A percentile compares a stretch with the other conserved stretches of the same genome.
These are phyloP conservation scores for Carpediemonas membranifera DNA, from an alignment of 78 protist genomes.

Conservation along the genomic window DNA sequence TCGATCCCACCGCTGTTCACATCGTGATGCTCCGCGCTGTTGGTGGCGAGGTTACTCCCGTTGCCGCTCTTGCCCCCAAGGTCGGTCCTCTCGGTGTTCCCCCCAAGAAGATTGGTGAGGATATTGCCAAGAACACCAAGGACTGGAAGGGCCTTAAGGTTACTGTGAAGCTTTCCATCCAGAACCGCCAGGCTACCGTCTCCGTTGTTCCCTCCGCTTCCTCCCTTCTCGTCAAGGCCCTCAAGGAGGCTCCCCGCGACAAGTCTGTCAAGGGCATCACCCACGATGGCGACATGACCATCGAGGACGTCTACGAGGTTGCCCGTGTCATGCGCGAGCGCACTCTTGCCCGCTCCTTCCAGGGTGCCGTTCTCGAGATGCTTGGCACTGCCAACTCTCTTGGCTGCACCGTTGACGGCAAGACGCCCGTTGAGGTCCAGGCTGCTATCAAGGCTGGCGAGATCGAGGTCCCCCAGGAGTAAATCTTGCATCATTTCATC, in stretches of 20 bases:
- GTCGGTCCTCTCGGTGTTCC: constrained; percentile 94
- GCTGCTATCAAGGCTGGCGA: too few species aligned
- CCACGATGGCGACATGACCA: constrained; percentile 82
- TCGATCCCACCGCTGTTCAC: constrained; percentile 25
- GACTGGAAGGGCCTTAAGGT: constrained; percentile 89
- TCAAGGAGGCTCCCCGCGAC: constrained; percentile 95
- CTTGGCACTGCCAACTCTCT: constrained; percentile 81
- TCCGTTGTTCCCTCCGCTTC: constrained; percentile 88
- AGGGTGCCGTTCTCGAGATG: constrained; percentile 82
- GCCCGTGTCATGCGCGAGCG: constrained; percentile 69
- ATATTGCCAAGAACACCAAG: constrained; percentile 81
- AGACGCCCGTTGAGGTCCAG: too few species aligned
- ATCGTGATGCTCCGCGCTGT: constrained; percentile 72
- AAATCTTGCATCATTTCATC: too few species aligned
- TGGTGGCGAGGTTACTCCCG: constrained; percentile 82
- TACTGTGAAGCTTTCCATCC: constrained; percentile 71
- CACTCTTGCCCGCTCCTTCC: constrained; percentile 64
- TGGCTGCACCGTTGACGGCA: constrained; percentile 87
- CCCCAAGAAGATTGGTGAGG: constrained; percentile 94
- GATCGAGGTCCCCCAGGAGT: too few species aligned
- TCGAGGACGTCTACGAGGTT: constrained; percentile 67
- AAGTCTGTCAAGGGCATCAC: constrained; percentile 94
- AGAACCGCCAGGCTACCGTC: constrained; percentile 85
- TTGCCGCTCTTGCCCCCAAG: constrained; percentile 57
- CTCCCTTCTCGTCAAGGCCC: constrained; percentile 78